These are phyloP conservation scores for Epichloe aotearoae DNA, from an alignment of 2,329 filamentous ascomycete genomes.

Conservation along the genomic window DNA sequence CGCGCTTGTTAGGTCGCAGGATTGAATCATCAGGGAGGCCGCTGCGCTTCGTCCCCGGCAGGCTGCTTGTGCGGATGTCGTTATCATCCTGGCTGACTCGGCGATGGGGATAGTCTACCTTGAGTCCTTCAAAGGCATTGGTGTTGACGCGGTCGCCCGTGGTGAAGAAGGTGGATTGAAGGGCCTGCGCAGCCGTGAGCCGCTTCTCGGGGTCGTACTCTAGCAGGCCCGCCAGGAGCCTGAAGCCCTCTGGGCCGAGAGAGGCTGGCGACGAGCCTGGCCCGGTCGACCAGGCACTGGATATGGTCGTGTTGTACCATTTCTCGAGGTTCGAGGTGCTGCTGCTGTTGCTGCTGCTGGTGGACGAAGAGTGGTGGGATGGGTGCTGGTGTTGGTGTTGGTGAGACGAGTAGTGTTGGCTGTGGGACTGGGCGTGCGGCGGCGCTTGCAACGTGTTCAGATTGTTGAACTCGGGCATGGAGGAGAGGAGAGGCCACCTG, in stretches of 20 bases:
- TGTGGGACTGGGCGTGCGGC: constrained; percentile 26
- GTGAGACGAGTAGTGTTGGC: constrained; percentile 4
- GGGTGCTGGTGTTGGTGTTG: constrained; percentile 16
- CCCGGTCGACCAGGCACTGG: constrained; percentile 31
- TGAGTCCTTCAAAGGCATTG: constrained; percentile 85
- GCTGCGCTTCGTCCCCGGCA: constrained; percentile 83
- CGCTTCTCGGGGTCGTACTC: constrained; percentile 89
- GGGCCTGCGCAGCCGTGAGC: constrained; percentile 72
- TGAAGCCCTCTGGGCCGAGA: constrained; percentile 65
- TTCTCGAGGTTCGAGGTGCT: constrained; percentile 50
- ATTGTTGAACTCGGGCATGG: constrained; percentile 78
- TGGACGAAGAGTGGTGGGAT: constrained; percentile 10
- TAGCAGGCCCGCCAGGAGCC: constrained; percentile 66
- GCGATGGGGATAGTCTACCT: constrained; percentile 77
- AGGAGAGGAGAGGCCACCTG: constrained; percentile 69
- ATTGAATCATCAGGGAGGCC: constrained; percentile 70
- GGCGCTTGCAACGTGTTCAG: constrained; percentile 44
- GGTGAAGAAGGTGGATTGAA: constrained; percentile 84
- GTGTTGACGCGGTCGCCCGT: constrained; percentile 58
- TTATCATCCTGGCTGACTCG: constrained; percentile 91
- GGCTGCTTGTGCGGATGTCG: constrained; percentile 78
- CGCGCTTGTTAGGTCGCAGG: constrained; percentile 46
- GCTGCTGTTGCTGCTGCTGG: neutral
- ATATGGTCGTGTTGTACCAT: constrained; percentile 64
- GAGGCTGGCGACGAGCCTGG: constrained; percentile 33